Evolutionary conservation across 768 basidiomycete genomes (phyloP), one percentile per base, ranked within the genome.

Genomic region (Amanita pallidorosea): DNA sequence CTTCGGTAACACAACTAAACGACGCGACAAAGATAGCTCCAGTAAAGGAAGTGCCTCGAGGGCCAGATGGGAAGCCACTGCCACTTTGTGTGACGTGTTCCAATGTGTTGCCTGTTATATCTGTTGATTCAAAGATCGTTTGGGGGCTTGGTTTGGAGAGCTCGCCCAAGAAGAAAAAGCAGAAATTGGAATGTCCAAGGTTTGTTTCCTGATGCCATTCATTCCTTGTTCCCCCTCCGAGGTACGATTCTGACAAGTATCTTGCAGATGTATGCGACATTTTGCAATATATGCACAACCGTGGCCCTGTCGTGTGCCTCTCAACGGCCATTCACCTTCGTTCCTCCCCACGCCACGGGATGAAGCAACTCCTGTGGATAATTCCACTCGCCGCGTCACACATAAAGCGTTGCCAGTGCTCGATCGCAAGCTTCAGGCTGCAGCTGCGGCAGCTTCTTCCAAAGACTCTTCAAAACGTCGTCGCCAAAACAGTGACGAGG

Each of bases 121-220:
- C 81, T 45, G 81, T 88, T 23, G 83, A 87, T 64, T 77, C 76
- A 37, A 72, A 81, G 62, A 76, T 88, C 20, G 83, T 88, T 33
- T 88, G 85, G 83, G 87, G 85, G 18, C 67, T 83, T 37, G 72
- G 69, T 37, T 53, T 74, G 18, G 79, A 80, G 57, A 69, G 62
- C 49, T 67, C 75, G 29, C 70, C 70, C 45, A 76, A 69, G 63
- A 81, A 76, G 63, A 80, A 76, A 59, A 81, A 80, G 63, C 70
- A 70, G 54, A 76, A 77, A 53, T 77, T 79, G 54, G 83, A 86
- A 25, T 90, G 88, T 63, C 85, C 85, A 51, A 73, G 88, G 87
- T 90, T 62, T 55, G 76, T 67, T 47, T 42, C 25, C 23, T 35
- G 13, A 3, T 37, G 5, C 9, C 27, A 45, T 23, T 29, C 12